Conservation (phyloP, 2,329 filamentous ascomycete species). For the Monosporascus sp. region DNA sequence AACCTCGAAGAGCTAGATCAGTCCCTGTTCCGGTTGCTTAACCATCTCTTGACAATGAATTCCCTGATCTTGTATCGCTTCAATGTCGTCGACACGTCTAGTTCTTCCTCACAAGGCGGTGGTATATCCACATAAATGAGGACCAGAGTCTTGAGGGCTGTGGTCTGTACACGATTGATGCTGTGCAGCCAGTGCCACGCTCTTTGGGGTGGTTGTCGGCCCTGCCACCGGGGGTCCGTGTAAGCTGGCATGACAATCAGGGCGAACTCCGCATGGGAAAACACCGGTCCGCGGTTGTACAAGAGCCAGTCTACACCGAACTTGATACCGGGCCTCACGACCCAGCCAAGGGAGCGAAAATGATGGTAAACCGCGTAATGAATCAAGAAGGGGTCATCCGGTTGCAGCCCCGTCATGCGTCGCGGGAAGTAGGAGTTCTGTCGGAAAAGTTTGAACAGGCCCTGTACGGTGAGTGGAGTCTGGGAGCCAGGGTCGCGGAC, state of each 20-base stretch:
- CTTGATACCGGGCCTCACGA: constrained; percentile 86
- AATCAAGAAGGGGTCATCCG: constrained; percentile 80
- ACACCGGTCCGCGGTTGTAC: constrained; percentile 88
- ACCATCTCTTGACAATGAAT: constrained; percentile 77
- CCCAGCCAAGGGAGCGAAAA: constrained; percentile 92
- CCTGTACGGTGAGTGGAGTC: constrained; percentile 42
- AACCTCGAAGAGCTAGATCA: constrained; percentile 1
- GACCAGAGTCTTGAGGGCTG: constrained; percentile 86
- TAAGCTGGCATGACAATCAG: constrained; percentile 81
- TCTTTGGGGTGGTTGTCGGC: constrained; percentile 42
- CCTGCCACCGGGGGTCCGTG: constrained; percentile 65
- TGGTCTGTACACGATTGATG: constrained; percentile 80
- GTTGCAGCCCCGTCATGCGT: constrained; percentile 43
- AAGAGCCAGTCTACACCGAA: constrained; percentile 94
- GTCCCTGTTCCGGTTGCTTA: constrained; percentile 65
- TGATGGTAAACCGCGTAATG: constrained; percentile 92
- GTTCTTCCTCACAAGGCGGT: constrained; percentile 48
- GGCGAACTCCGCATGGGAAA: constrained; percentile 92
- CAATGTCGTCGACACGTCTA: constrained; percentile 59
- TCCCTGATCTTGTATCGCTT: constrained; percentile 72
- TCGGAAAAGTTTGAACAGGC: constrained; percentile 64
- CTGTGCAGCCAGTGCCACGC: constrained; percentile 84
- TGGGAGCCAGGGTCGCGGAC: constrained; percentile 49
- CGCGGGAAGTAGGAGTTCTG: constrained; percentile 66
- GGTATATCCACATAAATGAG: constrained; percentile 90